A percentile compares a stretch with the other conserved stretches of the same genome.
Conservation (phyloP, 2,329 filamentous ascomycete genomes). For the Eutypella sp. region DNA sequence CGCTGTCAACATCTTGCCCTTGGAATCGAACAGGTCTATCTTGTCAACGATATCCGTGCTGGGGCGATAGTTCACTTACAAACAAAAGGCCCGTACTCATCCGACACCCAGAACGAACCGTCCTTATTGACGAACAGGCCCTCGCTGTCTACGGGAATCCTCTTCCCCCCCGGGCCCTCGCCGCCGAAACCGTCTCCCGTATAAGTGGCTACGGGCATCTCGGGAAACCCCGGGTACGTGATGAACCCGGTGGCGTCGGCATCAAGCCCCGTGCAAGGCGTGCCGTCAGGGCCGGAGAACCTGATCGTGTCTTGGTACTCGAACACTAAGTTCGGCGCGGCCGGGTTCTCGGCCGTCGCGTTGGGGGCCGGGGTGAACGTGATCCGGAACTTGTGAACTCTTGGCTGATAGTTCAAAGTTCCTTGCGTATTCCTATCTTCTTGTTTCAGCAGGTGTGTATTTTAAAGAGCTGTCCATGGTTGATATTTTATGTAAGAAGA, state of each 20-base stretch:
- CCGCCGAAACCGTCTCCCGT: constrained; percentile 64
- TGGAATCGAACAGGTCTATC: constrained; percentile 41
- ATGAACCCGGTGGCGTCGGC: constrained; percentile 49
- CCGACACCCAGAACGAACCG: constrained; percentile 62
- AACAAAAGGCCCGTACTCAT: constrained; percentile 67
- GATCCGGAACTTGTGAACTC: constrained; percentile 64
- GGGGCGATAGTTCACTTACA: constrained; percentile 41
- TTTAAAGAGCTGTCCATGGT: no score
- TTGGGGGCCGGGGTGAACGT: constrained; percentile 48
- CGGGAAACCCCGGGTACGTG: constrained; percentile 53
- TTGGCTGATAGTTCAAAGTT: constrained; percentile 61
- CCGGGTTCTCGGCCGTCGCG: constrained; percentile 48
- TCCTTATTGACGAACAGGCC: constrained; percentile 57
- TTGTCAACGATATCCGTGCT: background rate
- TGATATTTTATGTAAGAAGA: no score
- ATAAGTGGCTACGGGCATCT: constrained; percentile 59
- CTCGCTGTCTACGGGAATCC: constrained; percentile 61
- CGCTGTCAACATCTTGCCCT: constrained; percentile 56
- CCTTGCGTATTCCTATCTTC: constrained; percentile 58
- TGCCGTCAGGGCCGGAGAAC: constrained; percentile 57
- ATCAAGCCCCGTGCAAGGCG: constrained; percentile 60
- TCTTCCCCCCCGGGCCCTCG: constrained; percentile 51
- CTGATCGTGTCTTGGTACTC: constrained; percentile 61
- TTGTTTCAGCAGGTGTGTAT: no score
- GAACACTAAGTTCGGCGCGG: constrained; percentile 56